A percentile compares a stretch with the other conserved stretches of the same genome.
Evolutionary conservation across 2,329 filamentous ascomycete genomes (phyloP).

Genomic region (Aspergillus neotritici): DNA sequence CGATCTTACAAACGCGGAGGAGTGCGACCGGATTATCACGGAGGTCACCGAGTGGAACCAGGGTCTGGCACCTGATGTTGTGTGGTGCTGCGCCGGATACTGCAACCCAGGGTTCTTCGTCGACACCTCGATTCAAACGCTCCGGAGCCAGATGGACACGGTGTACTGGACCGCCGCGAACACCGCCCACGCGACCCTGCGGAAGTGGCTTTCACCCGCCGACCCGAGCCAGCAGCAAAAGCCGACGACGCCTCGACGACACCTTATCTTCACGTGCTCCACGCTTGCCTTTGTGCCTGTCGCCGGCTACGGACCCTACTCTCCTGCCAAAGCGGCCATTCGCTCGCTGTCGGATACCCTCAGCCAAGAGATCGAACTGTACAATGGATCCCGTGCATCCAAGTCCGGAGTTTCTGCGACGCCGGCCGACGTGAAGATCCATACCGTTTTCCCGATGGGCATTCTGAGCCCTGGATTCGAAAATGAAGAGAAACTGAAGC

Average conservation of each 20-base stretch:
- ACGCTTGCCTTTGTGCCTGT: constrained; percentile 69
- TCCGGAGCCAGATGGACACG: constrained; percentile 79
- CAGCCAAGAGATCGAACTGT: constrained; percentile 76
- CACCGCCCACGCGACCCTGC: constrained; percentile 73
- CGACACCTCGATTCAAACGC: constrained; percentile 61
- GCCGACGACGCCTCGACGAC: constrained; percentile 46
- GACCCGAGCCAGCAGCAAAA: constrained; percentile 25
- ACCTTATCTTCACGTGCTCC: constrained; percentile 84
- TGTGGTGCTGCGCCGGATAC: constrained; percentile 84
- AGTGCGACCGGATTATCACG: constrained; percentile 63
- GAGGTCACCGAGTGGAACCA: constrained; percentile 76
- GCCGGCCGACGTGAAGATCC: constrained; percentile 66
- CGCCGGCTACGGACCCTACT: constrained; percentile 77
- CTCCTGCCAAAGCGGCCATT: constrained; percentile 78
- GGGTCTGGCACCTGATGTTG: constrained; percentile 66
- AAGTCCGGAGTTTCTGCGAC: constrained; percentile 36
- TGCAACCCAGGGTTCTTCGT: constrained; percentile 70
- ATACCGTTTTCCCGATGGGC: constrained; percentile 76
- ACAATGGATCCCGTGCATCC: constrained; percentile 59
- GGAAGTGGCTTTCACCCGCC: constrained; percentile 60
- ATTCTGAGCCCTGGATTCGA: constrained; percentile 72
- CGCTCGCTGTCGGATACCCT: constrained; percentile 77
- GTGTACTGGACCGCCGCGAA: constrained; percentile 87
- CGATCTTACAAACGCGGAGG: constrained; percentile 67
- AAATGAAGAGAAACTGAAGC: constrained; percentile 72